Conservation (phyloP, 2,329 filamentous ascomycete species). For the Arthroderma sp. region DNA sequence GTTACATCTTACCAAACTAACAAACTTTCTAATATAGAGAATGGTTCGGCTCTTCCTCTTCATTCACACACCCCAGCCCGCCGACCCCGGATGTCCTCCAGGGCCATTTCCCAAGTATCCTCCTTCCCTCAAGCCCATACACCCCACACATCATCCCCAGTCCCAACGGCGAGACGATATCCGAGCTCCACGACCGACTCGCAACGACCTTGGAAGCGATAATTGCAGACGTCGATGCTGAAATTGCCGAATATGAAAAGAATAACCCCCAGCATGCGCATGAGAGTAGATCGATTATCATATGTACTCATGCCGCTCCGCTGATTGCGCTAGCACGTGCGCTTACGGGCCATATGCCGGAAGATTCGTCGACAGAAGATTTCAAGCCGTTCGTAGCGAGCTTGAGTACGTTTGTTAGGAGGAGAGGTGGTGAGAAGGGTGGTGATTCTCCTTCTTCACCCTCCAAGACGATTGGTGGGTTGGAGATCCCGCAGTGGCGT, state of each 20-base stretch:
- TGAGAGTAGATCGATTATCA: slow-evolving; percentile 47
- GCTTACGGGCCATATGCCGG: slow-evolving; percentile 65
- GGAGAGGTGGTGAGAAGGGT: slow-evolving; percentile 9
- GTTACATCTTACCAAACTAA: not conserved
- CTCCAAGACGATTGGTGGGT: slow-evolving; percentile 5
- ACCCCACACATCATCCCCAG: slow-evolving; percentile 53
- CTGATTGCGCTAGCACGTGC: slow-evolving; percentile 76
- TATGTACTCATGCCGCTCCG: slow-evolving; percentile 82
- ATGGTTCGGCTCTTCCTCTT: slow-evolving; percentile 73
- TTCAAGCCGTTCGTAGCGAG: slow-evolving; percentile 78
- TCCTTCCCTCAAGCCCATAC: slow-evolving; percentile 38
- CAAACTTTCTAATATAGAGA: slow-evolving; percentile 41
- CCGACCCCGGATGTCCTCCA: slow-evolving; percentile 51
- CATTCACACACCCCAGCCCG: slow-evolving; percentile 72
- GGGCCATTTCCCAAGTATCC: slow-evolving; percentile 44
- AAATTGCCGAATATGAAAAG: slow-evolving; percentile 26
- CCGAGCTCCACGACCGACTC: slow-evolving; percentile 66
- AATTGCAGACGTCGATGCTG: slow-evolving; percentile 56
- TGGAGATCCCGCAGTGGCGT: slow-evolving; percentile 38
- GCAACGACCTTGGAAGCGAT: slow-evolving; percentile 57
- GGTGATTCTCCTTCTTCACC: slow-evolving; percentile 8
- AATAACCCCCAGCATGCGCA: slow-evolving; percentile 46
- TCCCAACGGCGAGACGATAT: slow-evolving; percentile 63
- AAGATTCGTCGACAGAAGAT: slow-evolving; percentile 58
- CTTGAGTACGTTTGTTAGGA: slow-evolving; percentile 53